Evolutionary conservation across 306 rosid genomes (phyloP).

Genomic region (Hippophae rhamnoides): DNA sequence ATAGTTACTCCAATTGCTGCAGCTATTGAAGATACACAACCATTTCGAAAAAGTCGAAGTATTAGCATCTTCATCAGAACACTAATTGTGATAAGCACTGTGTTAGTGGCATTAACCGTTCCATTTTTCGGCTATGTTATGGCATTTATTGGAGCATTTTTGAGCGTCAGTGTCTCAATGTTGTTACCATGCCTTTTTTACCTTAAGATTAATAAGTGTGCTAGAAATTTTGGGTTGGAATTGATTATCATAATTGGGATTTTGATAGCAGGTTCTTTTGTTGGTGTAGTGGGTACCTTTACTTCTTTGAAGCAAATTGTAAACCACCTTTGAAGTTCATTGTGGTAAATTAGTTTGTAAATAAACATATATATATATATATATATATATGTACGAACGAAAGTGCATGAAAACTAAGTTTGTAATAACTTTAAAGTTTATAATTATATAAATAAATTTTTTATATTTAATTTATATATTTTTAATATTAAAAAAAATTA

Average conservation of each 20-base stretch:
- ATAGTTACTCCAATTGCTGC: constrained; percentile 43
- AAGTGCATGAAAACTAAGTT: too few relatives aligned
- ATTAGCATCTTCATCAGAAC: constrained; percentile 42
- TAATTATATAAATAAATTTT: too few relatives aligned
- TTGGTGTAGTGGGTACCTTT: constrained; percentile 43
- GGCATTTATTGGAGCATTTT: constrained; percentile 55
- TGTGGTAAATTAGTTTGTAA: background rate
- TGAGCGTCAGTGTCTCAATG: constrained; percentile 30
- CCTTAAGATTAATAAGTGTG: constrained; percentile 47
- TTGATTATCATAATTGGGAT: constrained; percentile 30
- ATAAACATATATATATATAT: background rate
- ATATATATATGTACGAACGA: too few relatives aligned
- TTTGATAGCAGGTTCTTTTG: constrained; percentile 29
- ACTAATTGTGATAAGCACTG: constrained; percentile 33
- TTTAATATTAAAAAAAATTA: too few relatives aligned
- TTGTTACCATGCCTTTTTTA: constrained; percentile 57
- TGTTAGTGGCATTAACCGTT: constrained; percentile 37
- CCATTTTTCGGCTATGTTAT: constrained; percentile 60
- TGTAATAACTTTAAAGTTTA: too few relatives aligned
- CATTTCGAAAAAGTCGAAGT: constrained; percentile 1
- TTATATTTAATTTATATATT: too few relatives aligned
- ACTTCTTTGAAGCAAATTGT: constrained; percentile 35
- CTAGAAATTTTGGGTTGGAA: constrained; percentile 36
- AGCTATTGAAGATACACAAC: constrained; percentile 40
- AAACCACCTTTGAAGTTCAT: constrained; percentile 16